phyloP scores from a whole-genome alignment of 2,329 filamentous ascomycete species.

The Emergomyces pasteurianus region DNA sequence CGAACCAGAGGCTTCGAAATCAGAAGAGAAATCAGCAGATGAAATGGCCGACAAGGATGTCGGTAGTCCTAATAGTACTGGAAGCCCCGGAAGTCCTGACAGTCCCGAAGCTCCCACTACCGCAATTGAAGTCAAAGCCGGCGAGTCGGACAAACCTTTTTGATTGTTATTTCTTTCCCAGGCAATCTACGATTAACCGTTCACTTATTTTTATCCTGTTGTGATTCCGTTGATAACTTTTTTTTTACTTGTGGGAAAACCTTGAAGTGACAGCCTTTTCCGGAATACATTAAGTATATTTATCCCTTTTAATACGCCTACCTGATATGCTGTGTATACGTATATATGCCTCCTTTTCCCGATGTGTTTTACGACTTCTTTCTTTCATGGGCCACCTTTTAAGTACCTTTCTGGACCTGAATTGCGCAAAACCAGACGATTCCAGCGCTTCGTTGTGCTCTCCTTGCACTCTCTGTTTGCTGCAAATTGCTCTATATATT shows the following conservation, averaged over 20 bases:
- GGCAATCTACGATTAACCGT: not conserved
- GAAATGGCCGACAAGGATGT: not conserved
- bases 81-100: not conserved
- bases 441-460: not conserved
- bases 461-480: not conserved
- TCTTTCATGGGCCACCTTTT: not conserved
- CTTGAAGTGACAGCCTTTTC: not conserved
- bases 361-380: not conserved
- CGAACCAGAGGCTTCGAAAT: not conserved
- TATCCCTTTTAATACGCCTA: not conserved
- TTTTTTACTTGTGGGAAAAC: not conserved
- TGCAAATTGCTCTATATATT: not conserved
- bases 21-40: not conserved
- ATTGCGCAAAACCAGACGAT: not conserved
- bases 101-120: not conserved
- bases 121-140: not conserved
- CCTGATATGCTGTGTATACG: not conserved
- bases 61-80: not conserved
- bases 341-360: not conserved
- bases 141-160: slow-evolving; percentile 1
- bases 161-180: not conserved
- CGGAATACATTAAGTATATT: not conserved
- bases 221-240: not conserved
- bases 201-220: not conserved
- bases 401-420: not conserved